Evolutionary conservation across 2,329 filamentous ascomycete species (phyloP).

Genomic region (Alternaria arborescens): DNA sequence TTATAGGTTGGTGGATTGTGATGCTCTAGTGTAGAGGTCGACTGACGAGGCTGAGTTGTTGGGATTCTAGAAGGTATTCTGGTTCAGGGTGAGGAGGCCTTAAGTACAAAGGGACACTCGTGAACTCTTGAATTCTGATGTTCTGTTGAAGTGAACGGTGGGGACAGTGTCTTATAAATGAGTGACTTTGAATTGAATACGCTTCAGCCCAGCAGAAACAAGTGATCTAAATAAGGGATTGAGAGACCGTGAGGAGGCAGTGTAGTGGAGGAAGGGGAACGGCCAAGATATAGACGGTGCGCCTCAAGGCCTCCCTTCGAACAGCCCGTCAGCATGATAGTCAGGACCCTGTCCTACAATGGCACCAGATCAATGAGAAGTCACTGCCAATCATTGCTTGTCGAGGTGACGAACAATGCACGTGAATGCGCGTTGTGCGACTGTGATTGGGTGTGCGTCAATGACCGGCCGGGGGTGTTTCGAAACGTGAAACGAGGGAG

Average conservation of each 20-base stretch:
- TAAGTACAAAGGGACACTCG: background rate
- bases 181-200: conserved; percentile 18
- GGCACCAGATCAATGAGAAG: background rate
- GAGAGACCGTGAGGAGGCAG: conserved; percentile 24
- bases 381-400: conserved; percentile 23
- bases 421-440: conserved; percentile 17
- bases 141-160: conserved; percentile 1
- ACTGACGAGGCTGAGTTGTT: background rate
- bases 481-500: conserved; percentile 36
- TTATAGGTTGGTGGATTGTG: conserved; percentile 6
- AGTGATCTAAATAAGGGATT: conserved; percentile 20
- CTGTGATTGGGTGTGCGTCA: conserved; percentile 27
- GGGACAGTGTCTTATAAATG: conserved; percentile 9
- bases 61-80: background rate
- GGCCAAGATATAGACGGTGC: conserved; percentile 21
- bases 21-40: background rate
- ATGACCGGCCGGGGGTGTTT: conserved; percentile 23
- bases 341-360: conserved; percentile 3
- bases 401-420: conserved; percentile 7
- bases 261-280: conserved; percentile 16
- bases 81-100: background rate
- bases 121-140: background rate
- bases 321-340: conserved; percentile 4
- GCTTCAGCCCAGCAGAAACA: conserved; percentile 23
- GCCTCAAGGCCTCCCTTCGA: conserved; percentile 12